phyloP scores from a whole-genome alignment of 257 asterid genomes.

The Solanum commersonii region DNA sequence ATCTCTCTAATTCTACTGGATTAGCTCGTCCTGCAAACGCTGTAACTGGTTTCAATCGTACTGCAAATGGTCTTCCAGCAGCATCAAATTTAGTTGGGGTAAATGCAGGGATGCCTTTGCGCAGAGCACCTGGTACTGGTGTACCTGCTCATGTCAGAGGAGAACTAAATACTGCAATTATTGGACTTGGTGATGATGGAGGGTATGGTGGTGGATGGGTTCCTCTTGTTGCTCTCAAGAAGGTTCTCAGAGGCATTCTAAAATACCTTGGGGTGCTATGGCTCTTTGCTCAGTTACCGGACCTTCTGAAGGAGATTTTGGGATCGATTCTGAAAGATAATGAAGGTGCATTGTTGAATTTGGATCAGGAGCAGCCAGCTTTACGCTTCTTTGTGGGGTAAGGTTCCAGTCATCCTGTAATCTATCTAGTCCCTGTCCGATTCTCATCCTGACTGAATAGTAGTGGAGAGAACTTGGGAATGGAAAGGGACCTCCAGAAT shows the following conservation, averaged over 20 bases:
- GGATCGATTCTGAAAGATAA: slow-evolving; percentile 96
- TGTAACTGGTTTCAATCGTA: slow-evolving; percentile 56
- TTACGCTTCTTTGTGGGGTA: slow-evolving; percentile 99
- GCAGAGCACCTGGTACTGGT: slow-evolving; percentile 77
- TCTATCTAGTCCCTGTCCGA: neutral
- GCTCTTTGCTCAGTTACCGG: slow-evolving; percentile 97
- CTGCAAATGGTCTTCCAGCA: slow-evolving; percentile 60
- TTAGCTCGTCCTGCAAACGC: slow-evolving; percentile 63
- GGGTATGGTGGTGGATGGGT: slow-evolving; percentile 99
- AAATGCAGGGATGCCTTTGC: slow-evolving; percentile 44
- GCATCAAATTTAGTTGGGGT: slow-evolving; percentile 40
- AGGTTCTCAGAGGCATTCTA: slow-evolving; percentile 93
- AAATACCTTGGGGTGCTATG: slow-evolving; percentile 98
- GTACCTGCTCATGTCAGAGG: slow-evolving; percentile 97
- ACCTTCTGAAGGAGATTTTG: slow-evolving; percentile 87
- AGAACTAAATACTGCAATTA: slow-evolving; percentile 94
- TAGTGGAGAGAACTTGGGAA: neutral
- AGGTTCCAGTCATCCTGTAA: slow-evolving; percentile 8
- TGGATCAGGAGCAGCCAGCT: slow-evolving; percentile 99
- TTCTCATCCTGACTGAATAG: neutral
- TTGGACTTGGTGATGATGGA: slow-evolving; percentile 99
- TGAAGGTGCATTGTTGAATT: slow-evolving; percentile 90
- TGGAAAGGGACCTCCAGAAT: neutral
- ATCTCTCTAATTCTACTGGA: slow-evolving; percentile 42
- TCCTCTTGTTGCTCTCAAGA: slow-evolving; percentile 93